Evolutionary conservation across 805 yeast species (phyloP), one percentile per base, ranked within the genome.

Genomic region (Sugiyamaella chiloensis): DNA sequence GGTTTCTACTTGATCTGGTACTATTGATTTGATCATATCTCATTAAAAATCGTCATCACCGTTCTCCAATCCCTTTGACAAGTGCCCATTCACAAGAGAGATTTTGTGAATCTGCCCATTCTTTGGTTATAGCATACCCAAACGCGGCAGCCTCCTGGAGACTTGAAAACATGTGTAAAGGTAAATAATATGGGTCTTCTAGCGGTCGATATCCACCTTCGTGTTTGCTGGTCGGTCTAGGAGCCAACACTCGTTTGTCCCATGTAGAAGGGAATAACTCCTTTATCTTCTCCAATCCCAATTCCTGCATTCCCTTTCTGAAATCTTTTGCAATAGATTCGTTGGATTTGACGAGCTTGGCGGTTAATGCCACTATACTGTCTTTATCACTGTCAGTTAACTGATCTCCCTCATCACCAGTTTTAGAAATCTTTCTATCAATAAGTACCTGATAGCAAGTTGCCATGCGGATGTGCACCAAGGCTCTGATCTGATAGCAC

Each of bases 71-170:
- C 4, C 55, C 55, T 27, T 54, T 53, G 31, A 39, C 42, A 16
- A 57, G 39, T 17, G 56, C 55, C 69, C 68, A 67, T 1, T 55
- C 58, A 41, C 60, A 66, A 24, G 52, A 49, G 12, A 67, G 48
- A 16, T 51, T 49, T 45, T 64, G 60, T 16, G 44, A 44, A 11
- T 49, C 47, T 1, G 68, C 64, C 74, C 74, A 71, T 35, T 66
- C 70, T 14, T 57, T 56, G 16, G 65, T 58, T 20, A 68, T 43
- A n/a, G 60, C 49, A 39, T 61, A 60, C 9, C 66, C 69, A 46
- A 68, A 62, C 4, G 74, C 70, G 2, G 73, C 69, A 0, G 65
- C 72, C 43, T 70, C 75, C 35, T 67, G 67, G 7, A 69, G 45
- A 4, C 68, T 53, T 5, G 72, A 61, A 49, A 57, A 65, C 24